phyloP scores from a whole-genome alignment of 176 grass and related monocot genomes.

The Saccharum officinarum region DNA sequence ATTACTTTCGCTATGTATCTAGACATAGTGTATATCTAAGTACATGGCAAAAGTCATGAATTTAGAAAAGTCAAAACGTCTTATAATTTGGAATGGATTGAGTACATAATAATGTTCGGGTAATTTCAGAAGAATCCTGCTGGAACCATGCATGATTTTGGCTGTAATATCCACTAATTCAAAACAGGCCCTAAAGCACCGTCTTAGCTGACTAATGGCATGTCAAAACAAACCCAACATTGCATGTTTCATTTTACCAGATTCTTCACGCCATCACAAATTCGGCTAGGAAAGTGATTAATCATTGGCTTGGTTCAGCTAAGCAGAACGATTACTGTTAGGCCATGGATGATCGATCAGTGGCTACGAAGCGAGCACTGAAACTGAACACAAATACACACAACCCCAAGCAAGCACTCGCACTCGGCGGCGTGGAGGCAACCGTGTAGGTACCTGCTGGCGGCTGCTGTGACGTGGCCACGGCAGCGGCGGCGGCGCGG shows the following conservation, averaged over 20 bases:
- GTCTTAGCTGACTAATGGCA: neutral
- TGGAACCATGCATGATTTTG: no score
- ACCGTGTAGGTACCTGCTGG: neutral
- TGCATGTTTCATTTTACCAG: neutral
- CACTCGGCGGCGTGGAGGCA: no score
- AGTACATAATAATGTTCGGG: no score
- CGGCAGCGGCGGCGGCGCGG: neutral
- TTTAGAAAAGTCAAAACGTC: no score
- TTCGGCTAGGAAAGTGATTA: neutral
- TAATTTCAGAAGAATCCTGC: no score
- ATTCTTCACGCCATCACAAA: neutral
- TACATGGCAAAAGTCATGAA: no score
- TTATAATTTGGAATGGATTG: no score
- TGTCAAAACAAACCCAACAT: neutral
- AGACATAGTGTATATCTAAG: no score
- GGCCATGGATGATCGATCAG: neutral
- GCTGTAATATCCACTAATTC: neutral
- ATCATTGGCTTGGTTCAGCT: neutral
- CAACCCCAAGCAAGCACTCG: neutral
- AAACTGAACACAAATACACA: no score
- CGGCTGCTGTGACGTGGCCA: no score
- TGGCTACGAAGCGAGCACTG: neutral
- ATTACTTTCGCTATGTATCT: no score
- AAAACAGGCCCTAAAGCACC: neutral
- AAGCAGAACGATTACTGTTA: neutral